Evolutionary conservation across 306 rosid genomes (phyloP).

Genomic region (Prunus mume): DNA sequence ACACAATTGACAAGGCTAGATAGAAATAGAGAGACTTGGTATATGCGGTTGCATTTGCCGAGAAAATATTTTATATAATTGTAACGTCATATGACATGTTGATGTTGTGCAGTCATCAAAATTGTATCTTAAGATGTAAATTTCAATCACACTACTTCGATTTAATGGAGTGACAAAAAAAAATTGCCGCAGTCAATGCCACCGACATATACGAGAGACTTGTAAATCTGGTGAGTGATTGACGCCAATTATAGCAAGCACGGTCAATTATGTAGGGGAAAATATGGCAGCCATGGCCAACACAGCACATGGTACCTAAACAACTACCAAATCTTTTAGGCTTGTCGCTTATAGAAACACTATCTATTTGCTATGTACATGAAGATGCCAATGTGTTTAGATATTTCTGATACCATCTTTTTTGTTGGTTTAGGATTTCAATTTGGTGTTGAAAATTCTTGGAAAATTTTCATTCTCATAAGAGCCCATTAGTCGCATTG

Average conservation of each 20-base stretch:
- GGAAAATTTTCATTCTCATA: neutral
- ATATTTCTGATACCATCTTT: neutral
- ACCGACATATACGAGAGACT: neutral
- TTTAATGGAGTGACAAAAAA: too few species aligned
- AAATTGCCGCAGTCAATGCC: neutral
- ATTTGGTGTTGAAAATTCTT: neutral
- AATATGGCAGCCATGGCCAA: conserved; percentile 6
- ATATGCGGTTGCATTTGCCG: too few species aligned
- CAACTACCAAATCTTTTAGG: conserved; percentile 30
- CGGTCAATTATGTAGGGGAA: neutral
- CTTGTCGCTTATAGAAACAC: conserved; percentile 34
- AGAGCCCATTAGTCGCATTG: neutral
- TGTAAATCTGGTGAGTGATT: neutral
- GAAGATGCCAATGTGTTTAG: neutral
- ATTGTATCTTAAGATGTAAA: too few species aligned
- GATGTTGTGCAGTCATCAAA: too few species aligned
- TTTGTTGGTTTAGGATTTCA: neutral
- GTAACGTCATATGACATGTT: too few species aligned
- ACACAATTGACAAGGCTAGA: too few species aligned
- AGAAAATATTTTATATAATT: too few species aligned
- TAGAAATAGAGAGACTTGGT: too few species aligned
- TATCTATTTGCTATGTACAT: neutral
- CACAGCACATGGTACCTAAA: conserved; percentile 25
- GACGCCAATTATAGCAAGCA: conserved; percentile 10
- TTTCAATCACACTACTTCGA: too few species aligned